Evolutionary conservation across 2,329 filamentous ascomycete species (phyloP).

Genomic region (Phialophora expanda): DNA sequence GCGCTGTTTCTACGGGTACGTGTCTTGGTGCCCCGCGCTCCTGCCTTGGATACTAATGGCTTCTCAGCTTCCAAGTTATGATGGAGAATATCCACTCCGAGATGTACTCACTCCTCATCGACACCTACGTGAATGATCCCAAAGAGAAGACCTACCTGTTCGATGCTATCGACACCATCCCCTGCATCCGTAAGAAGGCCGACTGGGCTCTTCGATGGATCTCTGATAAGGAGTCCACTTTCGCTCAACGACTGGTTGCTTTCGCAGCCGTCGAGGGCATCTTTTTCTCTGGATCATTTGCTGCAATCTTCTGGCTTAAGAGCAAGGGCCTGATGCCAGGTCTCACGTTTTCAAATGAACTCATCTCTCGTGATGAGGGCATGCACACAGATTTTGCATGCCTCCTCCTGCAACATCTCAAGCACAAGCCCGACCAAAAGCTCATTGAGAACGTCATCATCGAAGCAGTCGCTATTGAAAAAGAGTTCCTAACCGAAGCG

Average conservation of each 20-base stretch:
- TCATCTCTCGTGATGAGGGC: constrained; percentile 99
- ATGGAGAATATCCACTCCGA: constrained; percentile 91
- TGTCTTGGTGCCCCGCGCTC: neutral
- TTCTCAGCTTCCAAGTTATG: constrained; percentile 91
- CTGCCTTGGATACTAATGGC: neutral
- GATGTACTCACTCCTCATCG: constrained; percentile 98
- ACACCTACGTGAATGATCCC: constrained; percentile 98
- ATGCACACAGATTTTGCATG: constrained; percentile 99
- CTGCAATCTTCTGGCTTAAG: constrained; percentile 99
- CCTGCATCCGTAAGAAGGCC: constrained; percentile 97
- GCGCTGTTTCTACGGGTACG: constrained; percentile 86
- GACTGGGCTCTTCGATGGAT: constrained; percentile 98
- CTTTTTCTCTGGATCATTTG: constrained; percentile 99
- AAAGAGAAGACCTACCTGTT: constrained; percentile 93
- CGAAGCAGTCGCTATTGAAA: constrained; percentile 91
- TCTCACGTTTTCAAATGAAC: constrained; percentile 98
- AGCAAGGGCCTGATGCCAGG: constrained; percentile 99
- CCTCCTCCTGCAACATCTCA: constrained; percentile 95
- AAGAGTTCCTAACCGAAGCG: constrained; percentile 97
- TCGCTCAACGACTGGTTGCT: constrained; percentile 91
- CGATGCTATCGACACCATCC: constrained; percentile 98
- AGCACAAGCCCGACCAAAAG: constrained; percentile 83
- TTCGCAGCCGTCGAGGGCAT: constrained; percentile 99
- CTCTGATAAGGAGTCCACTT: constrained; percentile 87
- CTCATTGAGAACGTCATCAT: constrained; percentile 86